These are phyloP conservation scores for Colletotrichum tropicicola DNA, from an alignment of 2,329 filamentous ascomycete genomes.

Conservation along the genomic window DNA sequence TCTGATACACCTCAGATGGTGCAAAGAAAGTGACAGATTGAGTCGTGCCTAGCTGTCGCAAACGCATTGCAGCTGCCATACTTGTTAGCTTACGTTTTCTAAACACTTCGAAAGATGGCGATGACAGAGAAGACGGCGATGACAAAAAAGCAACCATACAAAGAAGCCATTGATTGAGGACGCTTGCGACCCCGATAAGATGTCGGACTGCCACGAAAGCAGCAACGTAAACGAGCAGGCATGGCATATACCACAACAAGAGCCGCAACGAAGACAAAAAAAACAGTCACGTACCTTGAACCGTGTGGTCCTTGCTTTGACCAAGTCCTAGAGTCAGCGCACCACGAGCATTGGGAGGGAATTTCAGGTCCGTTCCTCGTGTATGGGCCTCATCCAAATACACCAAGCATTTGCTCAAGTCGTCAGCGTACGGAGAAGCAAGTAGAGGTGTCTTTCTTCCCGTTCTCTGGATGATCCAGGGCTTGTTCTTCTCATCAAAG, in stretches of 20 bases:
- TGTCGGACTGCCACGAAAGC: too few relatives aligned
- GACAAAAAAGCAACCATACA: too few relatives aligned
- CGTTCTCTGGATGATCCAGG: slow-evolving; percentile 51
- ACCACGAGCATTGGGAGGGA: slow-evolving; percentile 55
- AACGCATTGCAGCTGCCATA: slow-evolving; percentile 67
- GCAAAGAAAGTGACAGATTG: slow-evolving; percentile 66
- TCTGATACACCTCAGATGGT: slow-evolving; percentile 69
- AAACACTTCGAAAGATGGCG: too few relatives aligned
- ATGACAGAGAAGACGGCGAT: too few relatives aligned
- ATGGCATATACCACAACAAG: too few relatives aligned
- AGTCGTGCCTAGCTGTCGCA: slow-evolving; percentile 64
- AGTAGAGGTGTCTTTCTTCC: slow-evolving; percentile 53
- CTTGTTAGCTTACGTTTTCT: neutral
- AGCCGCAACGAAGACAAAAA: too few relatives aligned
- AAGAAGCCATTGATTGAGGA: too few relatives aligned
- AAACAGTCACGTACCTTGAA: slow-evolving; percentile 57
- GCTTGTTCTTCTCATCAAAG: slow-evolving; percentile 56
- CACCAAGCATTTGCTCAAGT: slow-evolving; percentile 60
- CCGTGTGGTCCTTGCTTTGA: slow-evolving; percentile 68
- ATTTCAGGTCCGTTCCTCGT: slow-evolving; percentile 66
- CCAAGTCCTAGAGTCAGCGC: slow-evolving; percentile 65
- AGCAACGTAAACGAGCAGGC: too few relatives aligned
- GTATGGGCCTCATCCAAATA: slow-evolving; percentile 70
- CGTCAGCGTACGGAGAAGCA: slow-evolving; percentile 62
- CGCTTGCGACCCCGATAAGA: too few relatives aligned